phyloP scores from a whole-genome alignment of 1,139 yeast species.

The Kluyveromyces marxianus region DNA sequence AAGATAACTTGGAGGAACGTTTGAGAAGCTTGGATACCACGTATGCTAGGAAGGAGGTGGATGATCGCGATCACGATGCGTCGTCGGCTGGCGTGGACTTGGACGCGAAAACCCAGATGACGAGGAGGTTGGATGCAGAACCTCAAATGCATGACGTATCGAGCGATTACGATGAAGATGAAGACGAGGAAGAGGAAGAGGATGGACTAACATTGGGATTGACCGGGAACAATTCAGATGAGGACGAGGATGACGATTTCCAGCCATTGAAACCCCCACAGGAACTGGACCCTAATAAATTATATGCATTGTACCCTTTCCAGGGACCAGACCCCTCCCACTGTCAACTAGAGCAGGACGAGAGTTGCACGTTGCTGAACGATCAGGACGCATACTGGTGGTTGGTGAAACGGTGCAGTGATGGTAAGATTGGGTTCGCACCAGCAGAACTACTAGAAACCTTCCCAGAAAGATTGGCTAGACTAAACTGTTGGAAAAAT shows the following conservation, averaged over 20 bases:
- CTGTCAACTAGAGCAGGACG: slow-evolving; percentile 72
- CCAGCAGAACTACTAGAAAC: slow-evolving; percentile 96
- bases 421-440: slow-evolving; percentile 79
- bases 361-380: slow-evolving; percentile 71
- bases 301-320: slow-evolving; percentile 83
- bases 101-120: too few species aligned
- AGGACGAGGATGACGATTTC: slow-evolving; percentile 27
- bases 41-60: background rate
- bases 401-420: slow-evolving; percentile 68
- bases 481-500: slow-evolving; percentile 87
- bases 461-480: slow-evolving; percentile 81
- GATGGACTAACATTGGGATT: slow-evolving; percentile 5
- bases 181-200: slow-evolving; percentile 7
- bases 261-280: slow-evolving; percentile 71
- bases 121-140: background rate
- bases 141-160: background rate
- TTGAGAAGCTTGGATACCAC: slow-evolving; percentile 16
- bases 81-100: too few species aligned
- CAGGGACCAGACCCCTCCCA: slow-evolving; percentile 93
- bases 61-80: slow-evolving; percentile 3
- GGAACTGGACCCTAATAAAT: slow-evolving; percentile 74
- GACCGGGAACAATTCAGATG: slow-evolving; percentile 11
- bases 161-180: slow-evolving; percentile 3
- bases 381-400: slow-evolving; percentile 97
- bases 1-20: slow-evolving; percentile 28